Evolutionary conservation across 1,284 basidiomycete genomes (phyloP), one percentile per base, ranked within the genome.

Genomic region (Trametes versicolor): DNA sequence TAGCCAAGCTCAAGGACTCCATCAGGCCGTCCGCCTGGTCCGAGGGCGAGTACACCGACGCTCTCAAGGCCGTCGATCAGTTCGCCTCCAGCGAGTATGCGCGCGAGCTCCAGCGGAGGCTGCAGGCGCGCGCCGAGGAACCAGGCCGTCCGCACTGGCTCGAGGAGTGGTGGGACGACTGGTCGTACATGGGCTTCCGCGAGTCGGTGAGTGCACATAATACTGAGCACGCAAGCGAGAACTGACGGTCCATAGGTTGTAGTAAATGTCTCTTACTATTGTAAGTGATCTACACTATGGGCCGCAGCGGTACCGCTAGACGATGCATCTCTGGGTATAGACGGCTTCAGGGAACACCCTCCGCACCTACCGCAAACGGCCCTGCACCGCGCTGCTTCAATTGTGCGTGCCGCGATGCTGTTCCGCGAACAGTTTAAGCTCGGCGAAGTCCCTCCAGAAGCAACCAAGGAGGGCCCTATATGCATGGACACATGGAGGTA

Each of bases 401-500:
- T 95, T 53, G 86, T 89, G 13, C 87, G 91, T 49, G 87, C 84
- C 1, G 87, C 87, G 1, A 87, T 95, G 83, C 79, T 91, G 45
- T 95, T 94, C 79, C 84, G 94, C 54, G 84, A 88, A 71, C 77
- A 83, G 59, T 81, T 92, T 64, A 88, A 89, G 71, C 83, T 80
- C 12, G 95, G 95, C 12, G 75, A 86, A 39, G 74, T 96, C 25
- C 77, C 82, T 54, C 91, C 93, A 3, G 95, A 97, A 66, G 80
- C 82, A 19, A 89, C 88, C 23, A 94, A 90, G 75, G 91, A 92
- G 57, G 86, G 87, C 1, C 86, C 90, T 12, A 77, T 95, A 23
- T 96, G 94, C 77, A 96, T 96, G 94, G 94, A 95, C 74, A 91
- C 91, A 12, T 97, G 92, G 80, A 85, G 94, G 88, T 93, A 71